Conservation (phyloP, 805 yeast genomes). For the Cyberlindnera xylosilytica region DNA sequence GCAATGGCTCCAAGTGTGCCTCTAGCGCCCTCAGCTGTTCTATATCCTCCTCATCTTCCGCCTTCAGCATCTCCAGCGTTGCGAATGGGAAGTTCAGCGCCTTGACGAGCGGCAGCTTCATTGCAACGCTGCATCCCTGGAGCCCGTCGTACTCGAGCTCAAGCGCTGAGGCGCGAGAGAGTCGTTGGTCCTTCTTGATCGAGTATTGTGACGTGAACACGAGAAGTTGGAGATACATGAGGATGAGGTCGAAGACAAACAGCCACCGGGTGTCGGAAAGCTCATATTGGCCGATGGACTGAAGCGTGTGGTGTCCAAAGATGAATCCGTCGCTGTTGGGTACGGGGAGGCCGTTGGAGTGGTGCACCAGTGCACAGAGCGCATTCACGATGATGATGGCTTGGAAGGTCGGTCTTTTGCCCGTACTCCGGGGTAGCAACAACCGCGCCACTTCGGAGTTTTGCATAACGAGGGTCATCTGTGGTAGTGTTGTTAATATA, state of each 20-base stretch:
- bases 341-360: slow-evolving; percentile 18
- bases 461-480: slow-evolving; percentile 10
- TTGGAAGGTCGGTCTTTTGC: slow-evolving; percentile 16
- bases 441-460: slow-evolving; percentile 6
- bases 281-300: slow-evolving; percentile 24
- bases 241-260: slow-evolving; percentile 12
- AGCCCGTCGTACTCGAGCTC: slow-evolving; percentile 23
- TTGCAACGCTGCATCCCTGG: slow-evolving; percentile 21
- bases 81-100: slow-evolving; percentile 17
- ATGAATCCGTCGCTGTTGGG: slow-evolving; percentile 24
- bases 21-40: slow-evolving; percentile 4
- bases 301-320: slow-evolving; percentile 28
- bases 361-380: slow-evolving; percentile 12
- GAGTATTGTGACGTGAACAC: slow-evolving; percentile 16
- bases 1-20: slow-evolving; percentile 11
- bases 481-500: slow-evolving; percentile 1
- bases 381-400: slow-evolving; percentile 13
- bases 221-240: slow-evolving; percentile 20
- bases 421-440: slow-evolving; percentile 9
- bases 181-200: slow-evolving; percentile 3
- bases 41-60: slow-evolving; percentile 13
- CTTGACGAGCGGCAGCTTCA: slow-evolving; percentile 13
- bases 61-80: slow-evolving; percentile 12
- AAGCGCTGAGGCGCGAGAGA: not conserved
- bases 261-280: slow-evolving; percentile 18